Base-by-base conservation (phyloP, 495 filamentous ascomycete genomes). In the Schizothecium vesticola region DNA sequence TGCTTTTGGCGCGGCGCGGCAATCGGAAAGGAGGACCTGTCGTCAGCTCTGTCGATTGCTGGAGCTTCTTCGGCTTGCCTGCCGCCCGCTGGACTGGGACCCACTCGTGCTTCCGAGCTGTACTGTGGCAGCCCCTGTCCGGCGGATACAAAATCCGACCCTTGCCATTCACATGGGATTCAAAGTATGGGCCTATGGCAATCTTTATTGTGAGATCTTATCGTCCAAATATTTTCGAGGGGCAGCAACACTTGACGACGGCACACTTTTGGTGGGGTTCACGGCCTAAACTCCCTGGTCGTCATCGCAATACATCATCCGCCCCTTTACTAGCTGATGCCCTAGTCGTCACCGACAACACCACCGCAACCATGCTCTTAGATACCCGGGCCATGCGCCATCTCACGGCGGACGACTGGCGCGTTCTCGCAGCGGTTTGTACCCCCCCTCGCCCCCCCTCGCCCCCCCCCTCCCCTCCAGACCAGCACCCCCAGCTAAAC, bases 321-420 rank as follows among this genome's bases (percentile, higher is more conserved):
- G 36, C 29, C 22, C 31, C 24, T 23, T 16, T n/a, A 19, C 43
- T 13, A 22, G 25, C 22, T 19, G 16, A 58, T 16, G 22, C n/a
- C 22, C 36, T 16, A 19, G 16, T 51, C 6, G 36, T 51, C 36
- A 51, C 16, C 16, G 36, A 51, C 56, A 13, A 56, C 21, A 25
- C 36, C 10, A 55, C 8, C 63, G 62, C 76, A 69, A 81, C 72
- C 68, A 99, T 98, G 95, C 96, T 93, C 81, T 89, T 99, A 76
- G 91, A 99, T 78, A 91, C 93, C 9, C 91, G 91, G 75, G 87
- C 89, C 58, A 89, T 98, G 79, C 94, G 95, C 73, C 94, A 98
- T 80, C 89, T 99, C 75, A 89, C 91, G 63, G 75, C 83, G 19
- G 96, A 98, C 79, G 95, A 98, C 84, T 99, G 96, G 91, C 87